Evolutionary conservation across 2,329 filamentous ascomycete genomes (phyloP).

Genomic region (Conoideocrella luteorostrata): DNA sequence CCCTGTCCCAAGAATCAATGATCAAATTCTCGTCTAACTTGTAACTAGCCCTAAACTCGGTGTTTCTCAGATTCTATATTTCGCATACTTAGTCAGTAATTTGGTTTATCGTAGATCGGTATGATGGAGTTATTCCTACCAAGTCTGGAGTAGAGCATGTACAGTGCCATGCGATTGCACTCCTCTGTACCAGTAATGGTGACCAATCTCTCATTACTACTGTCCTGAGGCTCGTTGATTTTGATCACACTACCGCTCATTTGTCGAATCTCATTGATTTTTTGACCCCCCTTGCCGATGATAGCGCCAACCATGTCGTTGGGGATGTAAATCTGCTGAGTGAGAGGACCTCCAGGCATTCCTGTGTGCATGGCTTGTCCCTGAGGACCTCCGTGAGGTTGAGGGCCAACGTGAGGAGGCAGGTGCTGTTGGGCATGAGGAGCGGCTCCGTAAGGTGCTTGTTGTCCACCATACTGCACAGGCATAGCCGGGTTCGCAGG

Average conservation of each 20-base stretch:
- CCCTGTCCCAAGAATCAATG: not conserved
- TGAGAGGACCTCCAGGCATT: slow-evolving; percentile 60
- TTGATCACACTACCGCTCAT: slow-evolving; percentile 98
- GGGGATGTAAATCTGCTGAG: slow-evolving; percentile 97
- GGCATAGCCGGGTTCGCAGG: slow-evolving; percentile 58
- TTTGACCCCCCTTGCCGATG: slow-evolving; percentile 95
- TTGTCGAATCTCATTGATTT: slow-evolving; percentile 98
- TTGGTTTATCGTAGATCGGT: not conserved
- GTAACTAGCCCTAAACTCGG: slow-evolving; percentile 26
- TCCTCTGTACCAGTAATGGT: slow-evolving; percentile 97
- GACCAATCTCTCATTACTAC: slow-evolving; percentile 95
- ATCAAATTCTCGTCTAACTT: not conserved
- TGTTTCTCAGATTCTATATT: slow-evolving; percentile 39
- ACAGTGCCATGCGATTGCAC: slow-evolving; percentile 99
- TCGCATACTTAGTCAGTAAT: slow-evolving; percentile 19
- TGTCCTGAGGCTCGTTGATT: slow-evolving; percentile 98
- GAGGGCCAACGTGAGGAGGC: slow-evolving; percentile 50
- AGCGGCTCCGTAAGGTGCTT: slow-evolving; percentile 70
- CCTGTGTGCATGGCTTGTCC: slow-evolving; percentile 67
- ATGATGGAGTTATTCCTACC: slow-evolving; percentile 49
- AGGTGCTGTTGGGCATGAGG: slow-evolving; percentile 70
- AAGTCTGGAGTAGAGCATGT: slow-evolving; percentile 97
- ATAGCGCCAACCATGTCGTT: slow-evolving; percentile 99
- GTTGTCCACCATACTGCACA: slow-evolving; percentile 74
- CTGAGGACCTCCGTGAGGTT: slow-evolving; percentile 58